A percentile compares a stretch with the other conserved stretches of the same genome.
phyloP scores from a whole-genome alignment of 2,329 filamentous ascomycete genomes.

The Penicillium sp. region DNA sequence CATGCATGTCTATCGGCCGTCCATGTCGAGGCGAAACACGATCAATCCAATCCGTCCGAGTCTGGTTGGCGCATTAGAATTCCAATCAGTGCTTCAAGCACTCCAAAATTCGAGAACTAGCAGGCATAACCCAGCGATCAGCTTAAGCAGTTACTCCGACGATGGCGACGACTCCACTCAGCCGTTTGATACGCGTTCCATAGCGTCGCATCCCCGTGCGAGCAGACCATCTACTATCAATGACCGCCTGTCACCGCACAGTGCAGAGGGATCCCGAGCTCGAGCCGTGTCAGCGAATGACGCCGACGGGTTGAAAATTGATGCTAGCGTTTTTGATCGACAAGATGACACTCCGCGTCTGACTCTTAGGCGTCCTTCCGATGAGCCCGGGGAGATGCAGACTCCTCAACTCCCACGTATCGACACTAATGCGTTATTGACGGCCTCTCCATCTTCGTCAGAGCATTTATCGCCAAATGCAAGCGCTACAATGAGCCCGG shows the following conservation, averaged over 20 bases:
- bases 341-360: slow-evolving; percentile 33
- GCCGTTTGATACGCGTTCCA: slow-evolving; percentile 51
- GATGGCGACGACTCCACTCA: slow-evolving; percentile 54
- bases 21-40: slow-evolving; percentile 66
- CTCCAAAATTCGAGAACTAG: slow-evolving; percentile 79
- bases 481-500: slow-evolving; percentile 32
- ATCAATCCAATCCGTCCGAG: slow-evolving; percentile 88
- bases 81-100: slow-evolving; percentile 85
- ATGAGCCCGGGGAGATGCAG: slow-evolving; percentile 20
- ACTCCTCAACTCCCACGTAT: slow-evolving; percentile 24
- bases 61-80: slow-evolving; percentile 89
- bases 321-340: slow-evolving; percentile 39
- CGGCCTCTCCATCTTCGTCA: slow-evolving; percentile 39
- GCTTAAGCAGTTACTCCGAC: slow-evolving; percentile 69
- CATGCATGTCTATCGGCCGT: slow-evolving; percentile 81
- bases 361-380: slow-evolving; percentile 45
- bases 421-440: slow-evolving; percentile 29
- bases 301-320: slow-evolving; percentile 50
- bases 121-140: slow-evolving; percentile 65
- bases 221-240: slow-evolving; percentile 23
- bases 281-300: slow-evolving; percentile 65
- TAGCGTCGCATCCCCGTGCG: slow-evolving; percentile 49
- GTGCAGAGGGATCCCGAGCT: slow-evolving; percentile 34
- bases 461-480: slow-evolving; percentile 31
- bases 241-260: slow-evolving; percentile 29